Percentiles rank a stretch among this genome's conserved stretches.
Conservation (phyloP, 2,329 filamentous ascomycete species). For the Exophiala lecanii-corni region DNA sequence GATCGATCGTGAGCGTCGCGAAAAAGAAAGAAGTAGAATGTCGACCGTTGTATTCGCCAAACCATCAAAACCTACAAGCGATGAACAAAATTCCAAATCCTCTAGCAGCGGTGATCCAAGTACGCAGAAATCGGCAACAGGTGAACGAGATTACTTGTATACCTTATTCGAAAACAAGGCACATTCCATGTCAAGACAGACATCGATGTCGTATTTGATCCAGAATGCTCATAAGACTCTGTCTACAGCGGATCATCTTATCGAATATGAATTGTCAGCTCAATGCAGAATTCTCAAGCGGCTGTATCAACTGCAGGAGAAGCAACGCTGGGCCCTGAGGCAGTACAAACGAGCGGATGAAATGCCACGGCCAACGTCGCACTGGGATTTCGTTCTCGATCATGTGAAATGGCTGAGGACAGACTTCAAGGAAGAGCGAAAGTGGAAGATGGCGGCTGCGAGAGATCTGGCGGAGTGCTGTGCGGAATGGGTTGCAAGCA, state of each 20-base stretch:
- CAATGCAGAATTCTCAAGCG: conserved; percentile 80
- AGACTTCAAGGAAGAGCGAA: conserved; percentile 88
- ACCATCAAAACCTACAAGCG: conserved; percentile 50
- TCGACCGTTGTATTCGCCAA: conserved; percentile 78
- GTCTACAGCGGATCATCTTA: conserved; percentile 76
- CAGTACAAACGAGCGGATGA: conserved; percentile 83
- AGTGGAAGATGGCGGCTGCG: conserved; percentile 83
- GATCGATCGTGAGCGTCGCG: conserved; percentile 51
- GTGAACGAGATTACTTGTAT: conserved; percentile 57
- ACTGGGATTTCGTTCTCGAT: conserved; percentile 80
- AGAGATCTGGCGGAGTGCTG: conserved; percentile 77
- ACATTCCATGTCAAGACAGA: conserved; percentile 50
- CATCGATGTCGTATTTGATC: conserved; percentile 64
- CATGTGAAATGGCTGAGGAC: conserved; percentile 99
- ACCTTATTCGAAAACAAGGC: conserved; percentile 60
- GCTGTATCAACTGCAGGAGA: conserved; percentile 86
- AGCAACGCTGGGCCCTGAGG: conserved; percentile 86
- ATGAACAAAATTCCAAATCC: conserved; percentile 36
- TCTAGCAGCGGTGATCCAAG: conserved; percentile 25
- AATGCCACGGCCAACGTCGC: conserved; percentile 68
- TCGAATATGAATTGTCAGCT: conserved; percentile 79
- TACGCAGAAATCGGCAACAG: conserved; percentile 50
- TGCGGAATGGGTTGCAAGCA: conserved; percentile 70
- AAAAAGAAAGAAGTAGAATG: conserved; percentile 58
- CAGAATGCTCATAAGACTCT: conserved; percentile 84